Conservation (phyloP, 108 stramenopile species). For the Cyclostephanos invisitatus region DNA sequence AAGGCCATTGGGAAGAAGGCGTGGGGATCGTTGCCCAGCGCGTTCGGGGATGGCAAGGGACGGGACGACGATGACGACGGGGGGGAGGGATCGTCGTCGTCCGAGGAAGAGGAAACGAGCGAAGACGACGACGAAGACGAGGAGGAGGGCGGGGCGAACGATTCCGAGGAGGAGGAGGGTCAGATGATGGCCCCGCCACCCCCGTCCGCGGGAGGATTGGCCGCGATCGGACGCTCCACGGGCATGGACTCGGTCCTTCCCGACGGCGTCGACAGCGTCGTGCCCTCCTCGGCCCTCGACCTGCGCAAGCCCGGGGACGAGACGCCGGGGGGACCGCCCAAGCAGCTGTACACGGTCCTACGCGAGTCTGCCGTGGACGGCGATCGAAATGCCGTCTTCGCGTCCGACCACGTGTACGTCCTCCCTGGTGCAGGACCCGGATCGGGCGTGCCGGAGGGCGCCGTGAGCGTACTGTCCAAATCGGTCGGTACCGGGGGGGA, state of each 20-base stretch:
- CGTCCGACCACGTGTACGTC: constrained; percentile 75
- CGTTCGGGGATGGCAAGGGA: constrained; percentile 51
- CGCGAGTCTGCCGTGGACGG: constrained; percentile 55
- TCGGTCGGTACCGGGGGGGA: constrained; percentile 29
- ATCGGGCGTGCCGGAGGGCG: constrained; percentile 59
- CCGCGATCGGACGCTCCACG: constrained; percentile 5
- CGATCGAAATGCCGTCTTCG: constrained; percentile 65
- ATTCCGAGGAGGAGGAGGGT: constrained; percentile 54
- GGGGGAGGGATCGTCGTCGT: constrained; percentile 56
- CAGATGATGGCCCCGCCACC: constrained; percentile 17
- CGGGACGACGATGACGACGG: constrained; percentile 71
- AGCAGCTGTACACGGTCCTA: constrained; percentile 83
- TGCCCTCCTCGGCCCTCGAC: constrained; percentile 68
- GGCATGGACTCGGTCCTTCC: constrained; percentile 54
- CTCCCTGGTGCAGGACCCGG: constrained; percentile 64
- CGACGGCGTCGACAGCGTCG: constrained; percentile 64
- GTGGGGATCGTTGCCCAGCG: constrained; percentile 84
- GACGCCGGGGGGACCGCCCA: constrained; percentile 65
- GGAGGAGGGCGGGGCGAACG: background rate
- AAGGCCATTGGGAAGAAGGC: constrained; percentile 67
- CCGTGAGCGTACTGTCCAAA: constrained; percentile 82
- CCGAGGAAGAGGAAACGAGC: constrained; percentile 48
- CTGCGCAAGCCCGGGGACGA: constrained; percentile 84
- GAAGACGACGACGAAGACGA: constrained; percentile 64
- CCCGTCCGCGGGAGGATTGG: constrained; percentile 7